These are phyloP conservation scores for Sutorius australiensis DNA, from an alignment of 768 basidiomycete genomes.

Conservation along the genomic window DNA sequence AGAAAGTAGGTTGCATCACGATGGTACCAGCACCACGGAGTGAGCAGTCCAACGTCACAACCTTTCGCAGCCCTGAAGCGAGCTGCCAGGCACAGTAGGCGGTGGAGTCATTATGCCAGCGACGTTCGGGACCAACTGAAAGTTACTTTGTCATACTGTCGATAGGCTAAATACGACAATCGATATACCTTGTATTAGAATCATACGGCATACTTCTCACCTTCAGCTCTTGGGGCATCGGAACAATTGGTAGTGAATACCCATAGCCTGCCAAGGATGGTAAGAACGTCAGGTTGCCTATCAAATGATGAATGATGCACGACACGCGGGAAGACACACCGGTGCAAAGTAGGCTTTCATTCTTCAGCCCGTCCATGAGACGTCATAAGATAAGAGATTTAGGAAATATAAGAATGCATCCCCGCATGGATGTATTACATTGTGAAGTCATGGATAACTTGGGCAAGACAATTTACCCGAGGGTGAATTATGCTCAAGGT, in stretches of 20 bases:
- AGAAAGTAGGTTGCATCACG: constrained; percentile 14
- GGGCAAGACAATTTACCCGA: not conserved
- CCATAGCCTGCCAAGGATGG: constrained; percentile 1
- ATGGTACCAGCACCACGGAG: constrained; percentile 27
- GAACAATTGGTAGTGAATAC: not conserved
- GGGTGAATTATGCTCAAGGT: not conserved
- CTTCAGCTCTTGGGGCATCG: constrained; percentile 3
- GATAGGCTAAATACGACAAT: constrained; percentile 19
- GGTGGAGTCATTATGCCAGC: constrained; percentile 4
- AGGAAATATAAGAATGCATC: constrained; percentile 11
- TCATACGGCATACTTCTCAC: constrained; percentile 23
- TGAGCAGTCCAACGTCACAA: constrained; percentile 18
- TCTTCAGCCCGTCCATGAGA: constrained; percentile 2
- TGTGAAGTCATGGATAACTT: not conserved
- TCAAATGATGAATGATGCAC: constrained; percentile 1
- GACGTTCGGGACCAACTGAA: constrained; percentile 8
- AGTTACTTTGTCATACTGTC: constrained; percentile 13
- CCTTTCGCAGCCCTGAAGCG: constrained; percentile 19
- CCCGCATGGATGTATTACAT: constrained; percentile 25
- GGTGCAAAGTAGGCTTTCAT: constrained; percentile 2
- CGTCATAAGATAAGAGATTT: constrained; percentile 8
- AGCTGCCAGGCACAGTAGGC: not conserved
- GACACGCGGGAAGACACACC: constrained; percentile 4
- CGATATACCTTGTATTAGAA: constrained; percentile 26
- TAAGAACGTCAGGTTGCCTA: not conserved